A percentile compares a stretch with the other conserved stretches of the same genome.
Evolutionary conservation across 108 stramenopile genomes (phyloP).

Genomic region (Licmophora abbreviata): DNA sequence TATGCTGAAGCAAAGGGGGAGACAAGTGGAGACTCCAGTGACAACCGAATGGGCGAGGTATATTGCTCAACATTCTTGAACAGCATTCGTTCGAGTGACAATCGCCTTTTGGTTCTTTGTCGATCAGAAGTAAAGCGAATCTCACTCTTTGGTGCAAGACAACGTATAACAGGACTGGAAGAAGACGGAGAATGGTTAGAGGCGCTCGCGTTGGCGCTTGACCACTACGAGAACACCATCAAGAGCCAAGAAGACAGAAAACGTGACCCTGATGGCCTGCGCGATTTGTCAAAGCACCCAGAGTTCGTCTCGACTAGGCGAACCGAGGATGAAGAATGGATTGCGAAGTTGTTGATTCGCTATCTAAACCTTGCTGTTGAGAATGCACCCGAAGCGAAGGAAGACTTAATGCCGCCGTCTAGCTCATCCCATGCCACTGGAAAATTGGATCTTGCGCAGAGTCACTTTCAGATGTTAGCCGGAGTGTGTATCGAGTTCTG

Average conservation of each 20-base stretch:
- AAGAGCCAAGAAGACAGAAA: conserved; percentile 60
- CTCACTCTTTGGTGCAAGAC: conserved; percentile 48
- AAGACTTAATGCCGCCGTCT: too few species aligned
- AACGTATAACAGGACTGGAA: conserved; percentile 63
- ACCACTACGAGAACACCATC: conserved; percentile 77
- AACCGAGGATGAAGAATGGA: conserved; percentile 80
- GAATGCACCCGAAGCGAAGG: conserved; percentile 87
- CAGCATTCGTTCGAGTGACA: conserved; percentile 59
- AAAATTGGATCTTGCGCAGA: conserved; percentile 56
- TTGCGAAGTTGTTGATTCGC: conserved; percentile 73
- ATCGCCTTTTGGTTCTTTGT: conserved; percentile 64
- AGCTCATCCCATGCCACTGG: conserved; percentile 7
- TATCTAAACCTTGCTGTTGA: conserved; percentile 85
- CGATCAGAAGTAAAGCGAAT: conserved; percentile 60
- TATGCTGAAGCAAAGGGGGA: conserved; percentile 3
- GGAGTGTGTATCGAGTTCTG: conserved; percentile 89
- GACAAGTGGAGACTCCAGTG: conserved; percentile 6
- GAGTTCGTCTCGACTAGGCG: conserved; percentile 8
- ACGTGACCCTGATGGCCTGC: conserved; percentile 19
- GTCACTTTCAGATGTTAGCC: conserved; percentile 90
- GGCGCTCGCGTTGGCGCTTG: conserved; percentile 80
- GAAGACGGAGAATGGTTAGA: conserved; percentile 93
- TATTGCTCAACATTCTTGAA: conserved; percentile 69
- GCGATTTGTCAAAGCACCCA: conserved; percentile 35
- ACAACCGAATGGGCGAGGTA: neutral